Evolutionary conservation across 2,329 filamentous ascomycete species (phyloP).

Genomic region (Pleurostoma richardsiae): DNA sequence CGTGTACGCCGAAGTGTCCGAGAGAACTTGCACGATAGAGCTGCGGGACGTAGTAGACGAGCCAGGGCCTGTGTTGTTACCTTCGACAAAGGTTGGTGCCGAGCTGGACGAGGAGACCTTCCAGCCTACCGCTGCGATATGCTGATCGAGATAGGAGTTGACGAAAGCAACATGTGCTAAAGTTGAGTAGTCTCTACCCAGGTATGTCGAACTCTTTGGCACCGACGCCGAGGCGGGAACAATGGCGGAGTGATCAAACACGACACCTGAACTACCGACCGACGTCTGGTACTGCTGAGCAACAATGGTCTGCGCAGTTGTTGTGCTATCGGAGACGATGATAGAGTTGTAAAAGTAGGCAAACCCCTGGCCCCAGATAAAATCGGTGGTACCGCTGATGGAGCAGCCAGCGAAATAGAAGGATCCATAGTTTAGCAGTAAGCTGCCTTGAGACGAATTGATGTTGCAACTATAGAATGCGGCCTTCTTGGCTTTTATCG

Average conservation of each 20-base stretch:
- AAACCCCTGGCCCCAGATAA: conserved; percentile 4
- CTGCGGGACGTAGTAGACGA: conserved; percentile 14
- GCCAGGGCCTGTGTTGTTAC: conserved; percentile 25
- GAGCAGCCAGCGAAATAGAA: conserved; percentile 6
- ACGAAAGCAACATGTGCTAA: conserved; percentile 19
- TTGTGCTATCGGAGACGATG: conserved; percentile 14
- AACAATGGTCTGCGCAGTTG: conserved; percentile 17
- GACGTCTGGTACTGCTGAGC: conserved; percentile 18
- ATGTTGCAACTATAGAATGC: conserved; percentile 6
- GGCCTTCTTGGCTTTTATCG: conserved; percentile 2
- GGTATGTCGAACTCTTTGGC: conserved; percentile 15
- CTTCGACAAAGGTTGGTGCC: conserved; percentile 20
- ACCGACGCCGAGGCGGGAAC: conserved; percentile 9
- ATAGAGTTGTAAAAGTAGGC: conserved; percentile 8
- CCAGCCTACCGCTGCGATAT: conserved; percentile 20
- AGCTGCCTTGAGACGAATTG: conserved; percentile 6
- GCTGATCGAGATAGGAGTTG: conserved; percentile 21
- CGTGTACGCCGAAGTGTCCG: conserved; percentile 10
- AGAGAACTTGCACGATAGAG: conserved; percentile 13
- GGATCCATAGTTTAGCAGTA: conserved; percentile 7
- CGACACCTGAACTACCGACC: conserved; percentile 13
- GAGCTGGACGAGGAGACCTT: conserved; percentile 16
- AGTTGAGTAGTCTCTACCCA: conserved; percentile 19
- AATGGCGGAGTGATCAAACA: conserved; percentile 10
- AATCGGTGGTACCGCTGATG: conserved; percentile 6